These are phyloP conservation scores for Groenewaldozyma tartarivorans DNA, from an alignment of 805 yeast species.

Conservation along the genomic window DNA sequence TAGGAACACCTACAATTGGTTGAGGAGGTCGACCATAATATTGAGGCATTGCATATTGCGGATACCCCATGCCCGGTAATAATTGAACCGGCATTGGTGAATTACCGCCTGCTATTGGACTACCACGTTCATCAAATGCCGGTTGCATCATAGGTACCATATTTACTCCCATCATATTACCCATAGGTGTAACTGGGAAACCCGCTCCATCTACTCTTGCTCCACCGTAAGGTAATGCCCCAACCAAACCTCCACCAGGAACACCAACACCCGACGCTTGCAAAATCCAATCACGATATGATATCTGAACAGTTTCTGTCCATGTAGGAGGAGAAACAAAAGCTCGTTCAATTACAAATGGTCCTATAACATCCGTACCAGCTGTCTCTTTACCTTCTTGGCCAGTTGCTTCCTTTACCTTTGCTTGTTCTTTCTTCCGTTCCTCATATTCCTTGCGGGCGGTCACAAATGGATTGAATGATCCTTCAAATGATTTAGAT, in stretches of 20 bases:
- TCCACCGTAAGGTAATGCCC: conserved; percentile 9
- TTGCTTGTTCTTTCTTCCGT: conserved; percentile 1
- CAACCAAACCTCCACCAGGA: not conserved
- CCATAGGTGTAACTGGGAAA: conserved; percentile 10
- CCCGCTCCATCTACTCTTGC: conserved; percentile 2
- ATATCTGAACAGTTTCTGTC: conserved; percentile 46
- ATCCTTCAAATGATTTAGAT: conserved; percentile 25
- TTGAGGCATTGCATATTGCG: conserved; percentile 14
- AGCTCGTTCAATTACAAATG: conserved; percentile 43
- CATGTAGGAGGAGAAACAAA: conserved; percentile 73
- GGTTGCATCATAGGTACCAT: conserved; percentile 13
- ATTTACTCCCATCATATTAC: conserved; percentile 3
- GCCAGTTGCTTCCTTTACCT: not conserved
- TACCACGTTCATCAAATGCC: conserved; percentile 14
- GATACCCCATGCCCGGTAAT: conserved; percentile 14
- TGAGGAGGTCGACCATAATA: conserved; percentile 16
- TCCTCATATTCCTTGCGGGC: conserved; percentile 29
- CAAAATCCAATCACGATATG: conserved; percentile 45
- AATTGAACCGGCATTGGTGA: conserved; percentile 13
- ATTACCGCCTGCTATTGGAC: conserved; percentile 11
- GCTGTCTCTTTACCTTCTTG: not conserved
- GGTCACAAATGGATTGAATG: conserved; percentile 46
- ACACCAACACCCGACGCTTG: conserved; percentile 21
- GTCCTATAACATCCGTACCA: not conserved
- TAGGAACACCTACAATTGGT: conserved; percentile 8